Evolutionary conservation across 495 filamentous ascomycete species (phyloP).

Genomic region (Hypoxylon subgilvum): DNA sequence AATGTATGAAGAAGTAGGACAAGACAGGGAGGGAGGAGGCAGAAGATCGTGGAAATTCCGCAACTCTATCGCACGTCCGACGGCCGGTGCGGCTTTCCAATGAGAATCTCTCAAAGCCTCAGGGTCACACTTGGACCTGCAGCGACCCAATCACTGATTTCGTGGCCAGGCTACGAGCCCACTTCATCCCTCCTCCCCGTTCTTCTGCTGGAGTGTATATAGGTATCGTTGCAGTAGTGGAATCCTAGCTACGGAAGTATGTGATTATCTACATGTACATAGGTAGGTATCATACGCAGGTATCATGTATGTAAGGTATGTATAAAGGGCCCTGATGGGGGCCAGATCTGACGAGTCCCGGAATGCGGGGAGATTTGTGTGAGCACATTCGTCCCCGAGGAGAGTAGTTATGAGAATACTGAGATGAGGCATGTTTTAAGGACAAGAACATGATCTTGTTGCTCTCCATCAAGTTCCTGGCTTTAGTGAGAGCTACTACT

Average conservation of each 20-base stretch:
- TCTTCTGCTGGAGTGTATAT: slow-evolving; percentile 9
- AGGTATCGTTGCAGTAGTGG: slow-evolving; percentile 21
- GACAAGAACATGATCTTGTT: too few species aligned
- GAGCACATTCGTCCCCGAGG: neutral
- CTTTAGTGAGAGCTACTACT: slow-evolving; percentile 1
- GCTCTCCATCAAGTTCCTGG: too few species aligned
- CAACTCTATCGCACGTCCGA: slow-evolving; percentile 28
- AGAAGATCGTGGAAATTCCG: slow-evolving; percentile 33
- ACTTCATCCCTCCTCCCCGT: slow-evolving; percentile 7
- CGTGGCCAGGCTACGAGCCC: slow-evolving; percentile 11
- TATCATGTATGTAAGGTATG: slow-evolving; percentile 12
- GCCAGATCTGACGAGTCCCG: slow-evolving; percentile 16
- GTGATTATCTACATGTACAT: too few species aligned
- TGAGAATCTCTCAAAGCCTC: slow-evolving; percentile 7
- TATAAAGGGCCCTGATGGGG: slow-evolving; percentile 23
- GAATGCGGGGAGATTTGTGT: slow-evolving; percentile 17
- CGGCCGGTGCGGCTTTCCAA: slow-evolving; percentile 27
- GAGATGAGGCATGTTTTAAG: too few species aligned
- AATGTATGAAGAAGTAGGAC: too few species aligned
- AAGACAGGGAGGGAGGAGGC: neutral
- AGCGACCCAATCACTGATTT: slow-evolving; percentile 11
- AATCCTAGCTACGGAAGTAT: slow-evolving; percentile 14
- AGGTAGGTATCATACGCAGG: slow-evolving; percentile 23
- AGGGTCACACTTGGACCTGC: slow-evolving; percentile 30
- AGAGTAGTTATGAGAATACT: too few species aligned